Evolutionary conservation across 1,284 basidiomycete genomes (phyloP), one percentile per base, ranked within the genome.

Genomic region (Boletus albobrunnescens): DNA sequence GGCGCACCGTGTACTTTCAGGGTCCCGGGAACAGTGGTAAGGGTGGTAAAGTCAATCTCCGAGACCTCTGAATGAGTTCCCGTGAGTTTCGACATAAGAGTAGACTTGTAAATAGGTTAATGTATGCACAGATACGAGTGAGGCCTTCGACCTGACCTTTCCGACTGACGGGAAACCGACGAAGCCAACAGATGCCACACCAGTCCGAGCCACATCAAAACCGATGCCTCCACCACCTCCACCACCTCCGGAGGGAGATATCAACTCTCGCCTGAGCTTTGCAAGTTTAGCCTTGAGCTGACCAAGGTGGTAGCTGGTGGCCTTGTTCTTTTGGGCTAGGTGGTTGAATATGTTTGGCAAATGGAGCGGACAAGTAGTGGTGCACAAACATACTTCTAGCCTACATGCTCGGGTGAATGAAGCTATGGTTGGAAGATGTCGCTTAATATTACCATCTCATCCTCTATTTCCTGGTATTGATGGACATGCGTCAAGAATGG

Each of bases 251-350:
- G 85, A 73, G 1, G 91, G 87, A 4, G 83, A 76, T 59, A 99
- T 92, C 46, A 99, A 84, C 65, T 99, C 96, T 50, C 96, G 81
- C 56, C 93, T 81, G 40, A 99, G 84, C 69, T 99, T 99, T 43
- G 96, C 96, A 42, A 99, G 84, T 71, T 99, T 99, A 52, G 96
- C 94, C 71, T 97, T 98, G 65, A 98, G 84, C 71, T 97, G 93
- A 47, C 95, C 95, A 53, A 96, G 71, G 72, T 97, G 94, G 71
- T 94, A 96, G 72, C 88, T 87, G 55, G 87, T 90, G 69, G 86
- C 86, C 84, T 99, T 99, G 73, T 99, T 98, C 76, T 95, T 96
- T 79, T 97, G 89, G 59, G 92, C 92, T 84, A 64, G 41, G 54
- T 53, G 44, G 49, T 47, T 37, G 48, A 30, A 46, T 45, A 37